Conservation (phyloP, 257 asterid species). For the Ocimum tenuiflorum region DNA sequence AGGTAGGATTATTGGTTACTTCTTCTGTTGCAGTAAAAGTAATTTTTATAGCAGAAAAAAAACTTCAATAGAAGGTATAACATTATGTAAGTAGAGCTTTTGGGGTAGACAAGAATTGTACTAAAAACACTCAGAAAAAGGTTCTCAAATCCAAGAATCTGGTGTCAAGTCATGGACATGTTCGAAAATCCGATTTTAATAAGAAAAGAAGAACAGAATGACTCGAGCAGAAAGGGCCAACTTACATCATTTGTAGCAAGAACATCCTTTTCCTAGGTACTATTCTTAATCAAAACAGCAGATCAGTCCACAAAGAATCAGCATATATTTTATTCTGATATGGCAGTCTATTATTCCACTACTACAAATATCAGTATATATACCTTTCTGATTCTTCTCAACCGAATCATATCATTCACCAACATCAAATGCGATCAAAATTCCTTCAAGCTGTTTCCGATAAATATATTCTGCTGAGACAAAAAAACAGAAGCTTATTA, state of each 20-base stretch:
- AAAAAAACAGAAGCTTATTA: neutral
- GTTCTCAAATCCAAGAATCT: neutral
- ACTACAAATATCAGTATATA: neutral
- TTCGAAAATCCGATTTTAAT: neutral
- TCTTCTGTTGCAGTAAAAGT: neutral
- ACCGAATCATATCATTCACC: conserved; percentile 14
- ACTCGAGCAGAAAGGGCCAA: neutral
- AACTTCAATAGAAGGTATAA: neutral
- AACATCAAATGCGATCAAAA: neutral
- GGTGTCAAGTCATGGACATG: neutral
- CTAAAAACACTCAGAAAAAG: neutral
- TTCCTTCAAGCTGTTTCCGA: conserved; percentile 15
- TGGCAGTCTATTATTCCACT: neutral
- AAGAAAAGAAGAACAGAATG: neutral
- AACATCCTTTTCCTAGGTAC: neutral
- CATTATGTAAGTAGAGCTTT: neutral
- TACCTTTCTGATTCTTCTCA: conserved; percentile 14
- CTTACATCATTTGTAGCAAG: too few relatives aligned
- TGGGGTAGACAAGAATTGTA: neutral
- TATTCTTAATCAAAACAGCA: neutral
- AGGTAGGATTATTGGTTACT: conserved; percentile 24
- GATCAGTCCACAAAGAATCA: neutral
- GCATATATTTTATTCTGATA: conserved; percentile 15
- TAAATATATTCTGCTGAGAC: conserved; percentile 27
- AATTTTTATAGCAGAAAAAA: neutral